Conservation (phyloP, 73 alveolate species). For the Paramecium sexaurelia region DNA sequence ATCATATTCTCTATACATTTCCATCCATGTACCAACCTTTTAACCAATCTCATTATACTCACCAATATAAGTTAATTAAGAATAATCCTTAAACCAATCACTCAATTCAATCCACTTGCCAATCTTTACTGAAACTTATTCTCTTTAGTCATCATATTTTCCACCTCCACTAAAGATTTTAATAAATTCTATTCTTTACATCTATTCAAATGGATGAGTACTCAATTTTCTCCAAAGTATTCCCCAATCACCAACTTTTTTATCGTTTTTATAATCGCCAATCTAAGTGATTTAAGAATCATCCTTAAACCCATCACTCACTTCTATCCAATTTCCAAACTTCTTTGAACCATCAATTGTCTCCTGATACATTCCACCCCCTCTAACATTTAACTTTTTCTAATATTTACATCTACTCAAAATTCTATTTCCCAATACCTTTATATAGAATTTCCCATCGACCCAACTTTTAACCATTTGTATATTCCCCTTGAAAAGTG, state of each 20-base stretch:
- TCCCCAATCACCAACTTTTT: background rate
- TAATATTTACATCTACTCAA: background rate
- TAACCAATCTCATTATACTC: background rate
- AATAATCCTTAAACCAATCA: background rate
- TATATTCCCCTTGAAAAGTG: background rate
- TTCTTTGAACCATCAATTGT: background rate
- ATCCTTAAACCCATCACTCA: background rate
- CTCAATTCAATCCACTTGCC: background rate
- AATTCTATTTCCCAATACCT: background rate
- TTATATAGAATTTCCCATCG: background rate
- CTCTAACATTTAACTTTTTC: background rate
- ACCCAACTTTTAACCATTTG: background rate
- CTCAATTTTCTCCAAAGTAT: too few species aligned
- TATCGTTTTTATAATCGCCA: background rate
- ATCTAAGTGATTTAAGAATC: background rate
- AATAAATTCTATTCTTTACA: background rate
- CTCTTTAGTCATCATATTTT: background rate
- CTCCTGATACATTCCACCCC: background rate
- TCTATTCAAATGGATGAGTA: too few species aligned
- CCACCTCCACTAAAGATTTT: background rate
- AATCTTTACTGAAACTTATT: too few species aligned
- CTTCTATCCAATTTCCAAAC: background rate
- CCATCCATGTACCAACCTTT: background rate
- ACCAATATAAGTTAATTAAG: background rate
- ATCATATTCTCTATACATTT: background rate